Percentiles rank a stretch among this genome's conserved stretches.
These are phyloP conservation scores for Gremmenia infestans DNA, from an alignment of 2,329 filamentous ascomycete species.

Conservation along the genomic window DNA sequence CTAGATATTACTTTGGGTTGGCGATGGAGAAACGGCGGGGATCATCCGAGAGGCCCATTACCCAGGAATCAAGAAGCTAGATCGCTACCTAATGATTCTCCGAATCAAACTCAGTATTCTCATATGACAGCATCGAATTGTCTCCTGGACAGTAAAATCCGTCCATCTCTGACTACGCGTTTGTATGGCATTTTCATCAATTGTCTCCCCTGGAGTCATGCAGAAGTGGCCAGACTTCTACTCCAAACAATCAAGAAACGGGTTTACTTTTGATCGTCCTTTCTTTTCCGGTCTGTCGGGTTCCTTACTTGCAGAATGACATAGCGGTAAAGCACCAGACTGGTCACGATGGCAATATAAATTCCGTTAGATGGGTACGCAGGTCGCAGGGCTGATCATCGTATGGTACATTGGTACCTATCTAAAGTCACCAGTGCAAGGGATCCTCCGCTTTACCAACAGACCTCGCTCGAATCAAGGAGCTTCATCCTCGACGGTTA, in stretches of 20 bases:
- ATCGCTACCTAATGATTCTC: neutral
- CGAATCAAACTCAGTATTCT: neutral
- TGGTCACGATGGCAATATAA: slow-evolving; percentile 19
- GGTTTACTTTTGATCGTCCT: slow-evolving; percentile 1
- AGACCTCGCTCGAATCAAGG: slow-evolving; percentile 22
- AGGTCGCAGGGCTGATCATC: slow-evolving; percentile 26
- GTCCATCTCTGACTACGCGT: slow-evolving; percentile 4
- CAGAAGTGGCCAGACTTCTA: slow-evolving; percentile 4
- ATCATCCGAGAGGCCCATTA: slow-evolving; percentile 15
- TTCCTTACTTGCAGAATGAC: slow-evolving; percentile 14
- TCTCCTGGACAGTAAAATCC: slow-evolving; percentile 7
- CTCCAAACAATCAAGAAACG: neutral
- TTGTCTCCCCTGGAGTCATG: neutral
- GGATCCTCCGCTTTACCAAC: slow-evolving; percentile 17
- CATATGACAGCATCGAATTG: slow-evolving; percentile 7
- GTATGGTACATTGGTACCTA: slow-evolving; percentile 3
- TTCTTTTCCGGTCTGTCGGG: slow-evolving; percentile 20
- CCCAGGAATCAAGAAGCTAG: neutral
- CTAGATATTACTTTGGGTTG: neutral
- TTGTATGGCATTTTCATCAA: neutral
- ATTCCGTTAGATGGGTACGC: slow-evolving; percentile 15
- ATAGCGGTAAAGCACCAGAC: slow-evolving; percentile 19
- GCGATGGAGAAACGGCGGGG: slow-evolving; percentile 4
- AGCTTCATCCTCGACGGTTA: slow-evolving; percentile 16
- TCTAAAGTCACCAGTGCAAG: slow-evolving; percentile 10